These are phyloP conservation scores for Coemansia aciculifera DNA, from an alignment of 192 early-diverging fungal species.

Conservation along the genomic window DNA sequence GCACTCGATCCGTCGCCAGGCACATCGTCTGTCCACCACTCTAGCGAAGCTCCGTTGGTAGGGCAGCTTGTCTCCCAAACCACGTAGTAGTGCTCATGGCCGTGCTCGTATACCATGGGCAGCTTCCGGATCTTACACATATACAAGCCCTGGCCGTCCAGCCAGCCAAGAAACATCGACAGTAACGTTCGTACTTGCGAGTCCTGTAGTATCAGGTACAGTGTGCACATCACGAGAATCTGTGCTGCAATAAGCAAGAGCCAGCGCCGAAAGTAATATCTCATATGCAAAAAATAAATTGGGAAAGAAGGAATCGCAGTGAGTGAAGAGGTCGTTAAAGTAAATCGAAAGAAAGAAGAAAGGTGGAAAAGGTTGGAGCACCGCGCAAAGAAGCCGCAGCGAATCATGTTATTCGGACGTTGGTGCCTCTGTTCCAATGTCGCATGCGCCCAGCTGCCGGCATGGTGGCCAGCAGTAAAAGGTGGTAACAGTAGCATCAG, in stretches of 20 bases:
- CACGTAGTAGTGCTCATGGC: slow-evolving; percentile 42
- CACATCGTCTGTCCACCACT: slow-evolving; percentile 38
- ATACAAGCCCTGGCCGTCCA: slow-evolving; percentile 23
- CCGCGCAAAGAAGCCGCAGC: background rate
- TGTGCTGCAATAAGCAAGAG: slow-evolving; percentile 20
- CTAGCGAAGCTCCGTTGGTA: slow-evolving; percentile 17
- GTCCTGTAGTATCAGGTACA: slow-evolving; percentile 16
- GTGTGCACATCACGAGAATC: slow-evolving; percentile 2
- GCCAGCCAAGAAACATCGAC: slow-evolving; percentile 19
- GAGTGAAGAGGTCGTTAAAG: background rate
- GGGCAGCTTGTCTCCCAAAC: slow-evolving; percentile 52
- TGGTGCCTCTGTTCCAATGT: background rate
- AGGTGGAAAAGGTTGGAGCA: background rate
- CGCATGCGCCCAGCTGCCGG: too few species aligned
- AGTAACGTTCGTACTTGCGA: slow-evolving; percentile 20
- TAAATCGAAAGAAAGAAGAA: background rate
- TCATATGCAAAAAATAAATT: slow-evolving; percentile 12
- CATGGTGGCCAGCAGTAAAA: too few species aligned
- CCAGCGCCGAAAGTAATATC: slow-evolving; percentile 29
- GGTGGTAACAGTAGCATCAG: too few species aligned
- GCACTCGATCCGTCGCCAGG: background rate
- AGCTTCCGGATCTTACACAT: slow-evolving; percentile 36
- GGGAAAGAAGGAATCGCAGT: background rate
- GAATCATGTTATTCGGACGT: too few species aligned
- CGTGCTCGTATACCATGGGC: slow-evolving; percentile 47